Evolutionary conservation across 306 rosid species (phyloP), one percentile per base, ranked within the genome.

Genomic region (Lupinus albus): DNA sequence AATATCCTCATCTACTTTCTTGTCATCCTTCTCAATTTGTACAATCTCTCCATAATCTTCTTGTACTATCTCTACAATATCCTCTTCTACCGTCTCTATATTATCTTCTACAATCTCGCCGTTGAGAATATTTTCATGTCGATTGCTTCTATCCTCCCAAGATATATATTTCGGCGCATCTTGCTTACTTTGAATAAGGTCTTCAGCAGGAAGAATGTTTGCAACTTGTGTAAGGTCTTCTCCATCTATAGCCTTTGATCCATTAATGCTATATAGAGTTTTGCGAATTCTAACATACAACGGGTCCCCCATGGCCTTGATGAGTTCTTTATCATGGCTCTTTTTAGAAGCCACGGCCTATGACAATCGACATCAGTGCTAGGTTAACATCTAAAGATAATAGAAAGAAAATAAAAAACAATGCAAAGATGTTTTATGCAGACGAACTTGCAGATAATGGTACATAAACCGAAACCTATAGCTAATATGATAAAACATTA

Each of bases 321-420:
- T 82, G 74, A 88, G 76, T 72, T 85, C 96, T 68, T 73, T 71
- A 71, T 90, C 75, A 36, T 70, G 4, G 51, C 76, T 78, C 82
- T 76, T 73, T 69, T 21, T 83, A 38, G 97, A 88, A 67, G 88
- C 67, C 84, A 88, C 96, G 21, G 82, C 95, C 99, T 90, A 72
- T 39, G 64, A 61, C 33, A 67, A n/a, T n/a, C n/a, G n/a, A 53
- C 41, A 48, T 64, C 30, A 61, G 53, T 42, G 61, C 28, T 55
- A 48, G 64, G 17, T 39, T 73, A 46, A 64, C 20, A 36, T 78
- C 74, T 54, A 16, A 58, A 48, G 38, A 66, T 12, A 14, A 35
- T 11, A 30, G 14, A 47, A 3, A 38, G 13, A 66, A 39, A 36
- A 36, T 7, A 36, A 36, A 54, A 57, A 70, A 54, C 5, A 42